Base-by-base conservation (phyloP, 768 basidiomycete species). In the Lactarius hengduanensis region DNA sequence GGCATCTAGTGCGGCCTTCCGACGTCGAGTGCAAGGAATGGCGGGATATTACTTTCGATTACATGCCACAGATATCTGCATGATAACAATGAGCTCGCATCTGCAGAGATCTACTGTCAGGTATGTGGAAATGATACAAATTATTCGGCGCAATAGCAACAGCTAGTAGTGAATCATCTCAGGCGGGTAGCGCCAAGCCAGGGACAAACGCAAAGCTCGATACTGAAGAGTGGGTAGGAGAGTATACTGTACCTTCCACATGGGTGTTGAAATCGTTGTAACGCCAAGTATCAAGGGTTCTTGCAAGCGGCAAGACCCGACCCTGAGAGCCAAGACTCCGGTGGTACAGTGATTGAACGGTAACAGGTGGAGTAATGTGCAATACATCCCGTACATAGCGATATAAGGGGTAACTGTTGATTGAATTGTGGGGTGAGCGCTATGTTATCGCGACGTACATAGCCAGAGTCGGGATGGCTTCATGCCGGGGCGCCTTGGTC, bases 401-500 rank as follows among this genome's bases (percentile, higher is more conserved):
- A 34, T 28, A 38, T 34, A 22, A 61, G 22, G 9, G 41, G 30
- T 1, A n/a, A 3, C 59, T 57, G 40, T 26, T 18, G 18, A 41
- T 47, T 22, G 28, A n/a, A 47, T 32, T 28, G 5, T 36, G 10
- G 53, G n/a, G 56, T 63, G 34, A 55, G 57, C 5, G 16, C 20
- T 5, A 30, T 36, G 36, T 43, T 40, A 55, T 59, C 8, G 15
- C 15, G 43, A 55, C 50, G 18, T 65, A 73, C 34, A 30, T 3
- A 32, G 34, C 47, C 45, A 30, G 16, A 54, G 30, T 30, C 6
- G 38, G 13, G 2, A 15, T 30, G 16, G 34, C 6, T 38, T 70
- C 65, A 75, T 53, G 63, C 69, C n/a, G 92, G 90, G 20, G 91
- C 91, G 40, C 92, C 94, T 77, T 94, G 92, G 76, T 98, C 97